Conservation (phyloP, 2,329 filamentous ascomycete species). For the Ophidiomyces ophidiicola region DNA sequence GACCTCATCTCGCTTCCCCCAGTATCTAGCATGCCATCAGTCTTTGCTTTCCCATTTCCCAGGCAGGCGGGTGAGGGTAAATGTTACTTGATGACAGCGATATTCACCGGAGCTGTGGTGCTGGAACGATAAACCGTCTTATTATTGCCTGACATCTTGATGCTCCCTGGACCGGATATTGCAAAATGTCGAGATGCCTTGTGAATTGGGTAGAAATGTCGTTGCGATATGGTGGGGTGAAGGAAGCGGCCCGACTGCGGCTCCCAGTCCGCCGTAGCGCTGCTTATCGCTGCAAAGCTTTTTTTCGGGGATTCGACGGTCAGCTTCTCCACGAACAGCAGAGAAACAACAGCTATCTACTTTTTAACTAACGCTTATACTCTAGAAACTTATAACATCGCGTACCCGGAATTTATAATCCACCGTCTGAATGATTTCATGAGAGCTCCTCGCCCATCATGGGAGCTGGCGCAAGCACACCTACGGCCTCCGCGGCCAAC, state of each 20-base stretch:
- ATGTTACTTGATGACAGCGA: constrained; percentile 83
- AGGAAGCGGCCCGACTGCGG: not conserved
- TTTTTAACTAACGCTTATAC: not conserved
- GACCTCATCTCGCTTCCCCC: constrained; percentile 90
- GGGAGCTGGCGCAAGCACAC: constrained; percentile 31
- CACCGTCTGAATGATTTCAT: constrained; percentile 13
- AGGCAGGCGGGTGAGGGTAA: constrained; percentile 18
- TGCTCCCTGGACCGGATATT: not conserved
- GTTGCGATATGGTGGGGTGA: not conserved
- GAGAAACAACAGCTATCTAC: not conserved
- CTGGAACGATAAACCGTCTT: constrained; percentile 68
- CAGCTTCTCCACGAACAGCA: not conserved
- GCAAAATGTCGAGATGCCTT: not conserved
- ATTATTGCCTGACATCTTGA: constrained; percentile 17
- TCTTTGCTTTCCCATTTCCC: constrained; percentile 11
- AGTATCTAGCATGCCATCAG: constrained; percentile 51
- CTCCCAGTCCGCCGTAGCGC: not conserved
- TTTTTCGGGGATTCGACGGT: too few species aligned
- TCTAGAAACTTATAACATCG: not conserved
- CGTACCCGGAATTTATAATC: constrained; percentile 6
- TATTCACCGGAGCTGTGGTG: constrained; percentile 95
- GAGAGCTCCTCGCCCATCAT: constrained; percentile 19
- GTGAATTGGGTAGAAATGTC: not conserved
- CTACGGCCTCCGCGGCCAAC: constrained; percentile 18
- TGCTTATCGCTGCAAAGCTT: too few species aligned